These are phyloP conservation scores for Cystobasidium onofrii DNA, from an alignment of 768 basidiomycete genomes.

Conservation along the genomic window DNA sequence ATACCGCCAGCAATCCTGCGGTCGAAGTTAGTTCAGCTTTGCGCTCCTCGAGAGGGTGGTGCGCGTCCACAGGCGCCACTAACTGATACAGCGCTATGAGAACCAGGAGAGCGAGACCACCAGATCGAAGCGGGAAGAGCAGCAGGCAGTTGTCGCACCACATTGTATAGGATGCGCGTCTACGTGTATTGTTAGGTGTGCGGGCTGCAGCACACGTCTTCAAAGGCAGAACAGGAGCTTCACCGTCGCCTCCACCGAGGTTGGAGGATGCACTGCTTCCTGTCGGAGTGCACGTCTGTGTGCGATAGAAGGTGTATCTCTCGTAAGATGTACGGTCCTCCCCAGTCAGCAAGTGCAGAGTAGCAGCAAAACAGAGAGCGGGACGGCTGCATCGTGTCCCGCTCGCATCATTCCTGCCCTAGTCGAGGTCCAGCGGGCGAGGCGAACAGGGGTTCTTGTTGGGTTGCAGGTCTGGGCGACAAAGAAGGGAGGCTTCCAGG, in stretches of 20 bases:
- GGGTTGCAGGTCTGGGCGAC: neutral
- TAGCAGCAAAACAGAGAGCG: too few relatives aligned
- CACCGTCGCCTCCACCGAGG: neutral
- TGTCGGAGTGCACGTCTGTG: too few relatives aligned
- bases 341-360: neutral
- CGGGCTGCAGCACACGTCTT: too few relatives aligned
- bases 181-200: neutral
- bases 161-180: neutral
- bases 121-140: constrained; percentile 9
- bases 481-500: neutral
- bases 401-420: neutral
- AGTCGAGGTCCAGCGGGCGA: neutral
- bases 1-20: constrained; percentile 10
- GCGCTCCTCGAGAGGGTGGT: neutral
- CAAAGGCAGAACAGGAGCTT: too few relatives aligned
- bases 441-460: neutral
- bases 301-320: too few relatives aligned
- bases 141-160: constrained; percentile 22
- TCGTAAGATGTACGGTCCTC: too few relatives aligned
- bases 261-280: too few relatives aligned
- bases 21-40: neutral
- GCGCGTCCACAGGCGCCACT: neutral
- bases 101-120: constrained; percentile 1
- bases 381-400: neutral
- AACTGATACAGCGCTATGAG: constrained; percentile 22